A percentile compares a stretch with the other conserved stretches of the same genome.
Conservation (phyloP, 2,329 filamentous ascomycete species). For the Botrytis hyacinthi region DNA sequence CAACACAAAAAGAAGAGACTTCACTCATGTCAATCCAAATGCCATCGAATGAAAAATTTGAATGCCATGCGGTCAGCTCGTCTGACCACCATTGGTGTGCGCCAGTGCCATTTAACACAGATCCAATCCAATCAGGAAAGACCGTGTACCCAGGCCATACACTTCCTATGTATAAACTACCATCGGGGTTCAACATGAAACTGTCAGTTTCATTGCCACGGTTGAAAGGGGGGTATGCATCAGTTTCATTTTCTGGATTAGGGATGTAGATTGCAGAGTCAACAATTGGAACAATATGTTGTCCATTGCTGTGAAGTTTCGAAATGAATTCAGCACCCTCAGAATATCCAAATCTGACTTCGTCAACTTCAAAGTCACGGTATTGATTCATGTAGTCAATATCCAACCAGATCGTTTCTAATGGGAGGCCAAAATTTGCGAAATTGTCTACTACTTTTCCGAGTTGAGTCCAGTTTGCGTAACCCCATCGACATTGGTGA, state of each 20-base stretch:
- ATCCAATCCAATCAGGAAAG: conserved; percentile 69
- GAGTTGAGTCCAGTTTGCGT: conserved; percentile 67
- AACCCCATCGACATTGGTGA: conserved; percentile 84
- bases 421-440: conserved; percentile 60
- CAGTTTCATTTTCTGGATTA: conserved; percentile 65
- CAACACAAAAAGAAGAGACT: conserved; percentile 63
- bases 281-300: conserved; percentile 66
- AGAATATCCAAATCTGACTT: conserved; percentile 53
- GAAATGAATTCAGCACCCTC: conserved; percentile 59
- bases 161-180: conserved; percentile 54
- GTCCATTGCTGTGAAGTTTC: conserved; percentile 60
- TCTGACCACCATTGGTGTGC: conserved; percentile 66
- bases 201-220: conserved; percentile 56
- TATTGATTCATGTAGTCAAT: conserved; percentile 67
- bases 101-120: conserved; percentile 59
- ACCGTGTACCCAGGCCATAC: conserved; percentile 73
- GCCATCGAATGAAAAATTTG: conserved; percentile 50
- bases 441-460: conserved; percentile 68
- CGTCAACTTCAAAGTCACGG: conserved; percentile 62
- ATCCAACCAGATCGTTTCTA: conserved; percentile 69
- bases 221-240: conserved; percentile 61
- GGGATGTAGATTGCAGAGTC: conserved; percentile 70
- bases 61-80: conserved; percentile 58
- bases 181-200: conserved; percentile 58
- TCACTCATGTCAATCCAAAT: conserved; percentile 62